Conservation (phyloP, 129 eudicot species). For the Logfia minima region DNA sequence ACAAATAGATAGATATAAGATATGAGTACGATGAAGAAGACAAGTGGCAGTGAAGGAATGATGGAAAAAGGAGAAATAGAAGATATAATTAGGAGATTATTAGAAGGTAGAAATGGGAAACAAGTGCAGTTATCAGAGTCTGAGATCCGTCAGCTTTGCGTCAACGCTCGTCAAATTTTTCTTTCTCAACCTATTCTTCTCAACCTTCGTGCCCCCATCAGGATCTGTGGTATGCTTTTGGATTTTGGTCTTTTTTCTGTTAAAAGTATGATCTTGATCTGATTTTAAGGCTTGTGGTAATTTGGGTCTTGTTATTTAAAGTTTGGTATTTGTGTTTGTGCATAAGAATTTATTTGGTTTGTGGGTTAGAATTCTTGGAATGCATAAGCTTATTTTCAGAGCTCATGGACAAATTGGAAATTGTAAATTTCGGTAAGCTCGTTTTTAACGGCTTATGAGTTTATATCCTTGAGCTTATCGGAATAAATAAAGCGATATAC, state of each 20-base stretch:
- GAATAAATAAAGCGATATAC: too few relatives aligned
- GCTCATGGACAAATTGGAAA: too few relatives aligned
- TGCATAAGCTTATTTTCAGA: too few relatives aligned
- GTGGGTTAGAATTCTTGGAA: background rate
- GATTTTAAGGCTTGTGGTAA: background rate
- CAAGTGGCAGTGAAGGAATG: conserved; percentile 62
- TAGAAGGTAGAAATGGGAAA: conserved; percentile 85
- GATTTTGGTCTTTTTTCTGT: background rate
- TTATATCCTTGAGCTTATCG: background rate
- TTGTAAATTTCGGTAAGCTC: too few relatives aligned
- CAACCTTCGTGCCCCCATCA: conserved; percentile 72
- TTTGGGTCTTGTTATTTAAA: background rate
- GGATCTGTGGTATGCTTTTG: conserved; percentile 69
- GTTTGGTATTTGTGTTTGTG: background rate
- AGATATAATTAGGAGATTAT: conserved; percentile 71
- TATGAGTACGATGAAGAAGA: conserved; percentile 49
- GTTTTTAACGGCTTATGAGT: too few relatives aligned
- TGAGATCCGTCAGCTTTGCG: conserved; percentile 91
- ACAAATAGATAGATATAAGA: background rate
- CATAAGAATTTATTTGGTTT: background rate
- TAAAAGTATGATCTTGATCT: background rate
- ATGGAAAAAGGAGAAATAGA: conserved; percentile 78
- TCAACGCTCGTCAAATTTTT: conserved; percentile 80
- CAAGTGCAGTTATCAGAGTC: conserved; percentile 91
- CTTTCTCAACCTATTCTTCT: conserved; percentile 85